These are phyloP conservation scores for Aspergillus ustus DNA, from an alignment of 2,329 filamentous ascomycete species.

Conservation along the genomic window DNA sequence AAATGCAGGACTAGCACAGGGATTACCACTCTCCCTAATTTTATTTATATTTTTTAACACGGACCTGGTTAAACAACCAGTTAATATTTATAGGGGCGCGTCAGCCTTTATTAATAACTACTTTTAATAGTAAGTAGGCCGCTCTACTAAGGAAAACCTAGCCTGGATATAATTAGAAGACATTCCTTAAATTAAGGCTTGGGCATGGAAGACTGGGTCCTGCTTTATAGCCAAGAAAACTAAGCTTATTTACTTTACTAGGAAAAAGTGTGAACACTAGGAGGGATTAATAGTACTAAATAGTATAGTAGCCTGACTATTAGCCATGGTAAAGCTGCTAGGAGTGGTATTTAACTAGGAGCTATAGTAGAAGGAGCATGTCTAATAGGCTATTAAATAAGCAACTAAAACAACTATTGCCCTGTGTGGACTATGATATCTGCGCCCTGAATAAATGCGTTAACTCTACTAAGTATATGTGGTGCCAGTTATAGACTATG, in stretches of 20 bases:
- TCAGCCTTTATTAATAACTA: slow-evolving; percentile 39
- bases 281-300: slow-evolving; percentile 25
- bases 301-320: slow-evolving; percentile 9
- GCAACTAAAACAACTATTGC: slow-evolving; percentile 24
- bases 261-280: slow-evolving; percentile 16
- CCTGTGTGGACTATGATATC: slow-evolving; percentile 24
- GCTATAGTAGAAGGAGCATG: slow-evolving; percentile 28
- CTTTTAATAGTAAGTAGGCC: slow-evolving; percentile 25
- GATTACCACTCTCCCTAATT: slow-evolving; percentile 40
- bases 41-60: slow-evolving; percentile 46
- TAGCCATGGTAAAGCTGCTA: too few species aligned
- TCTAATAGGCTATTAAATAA: slow-evolving; percentile 27
- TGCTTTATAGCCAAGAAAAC: slow-evolving; percentile 36
- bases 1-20: slow-evolving; percentile 26
- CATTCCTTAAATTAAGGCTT: slow-evolving; percentile 32
- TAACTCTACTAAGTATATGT: slow-evolving; percentile 32
- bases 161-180: slow-evolving; percentile 22
- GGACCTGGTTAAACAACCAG: slow-evolving; percentile 38
- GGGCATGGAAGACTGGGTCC: slow-evolving; percentile 31
- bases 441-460: slow-evolving; percentile 27
- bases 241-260: slow-evolving; percentile 36
- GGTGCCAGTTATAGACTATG: too few species aligned
- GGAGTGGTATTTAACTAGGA: too few species aligned
- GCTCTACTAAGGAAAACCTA: slow-evolving; percentile 29
- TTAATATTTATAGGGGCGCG: slow-evolving; percentile 27